phyloP scores from a whole-genome alignment of 768 basidiomycete species.

The Amanita pallidorosea region DNA sequence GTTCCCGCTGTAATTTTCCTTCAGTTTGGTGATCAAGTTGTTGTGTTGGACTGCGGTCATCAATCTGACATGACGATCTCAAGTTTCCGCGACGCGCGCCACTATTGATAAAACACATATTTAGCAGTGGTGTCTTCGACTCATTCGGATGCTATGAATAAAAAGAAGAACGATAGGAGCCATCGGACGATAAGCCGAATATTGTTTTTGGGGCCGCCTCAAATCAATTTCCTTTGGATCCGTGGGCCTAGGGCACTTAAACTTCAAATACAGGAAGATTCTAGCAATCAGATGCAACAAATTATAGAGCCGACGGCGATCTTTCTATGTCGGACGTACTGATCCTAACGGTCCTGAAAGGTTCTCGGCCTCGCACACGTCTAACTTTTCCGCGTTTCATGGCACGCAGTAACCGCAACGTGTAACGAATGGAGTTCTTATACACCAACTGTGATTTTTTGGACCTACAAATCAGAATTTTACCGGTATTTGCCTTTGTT shows the following conservation, averaged over 20 bases:
- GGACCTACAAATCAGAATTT: background rate
- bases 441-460: background rate
- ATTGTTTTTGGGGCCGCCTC: background rate
- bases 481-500: background rate
- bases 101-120: background rate
- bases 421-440: background rate
- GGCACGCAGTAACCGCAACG: background rate
- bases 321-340: background rate
- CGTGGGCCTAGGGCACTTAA: background rate
- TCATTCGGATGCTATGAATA: background rate
- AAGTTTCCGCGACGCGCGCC: background rate
- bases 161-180: background rate
- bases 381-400: background rate
- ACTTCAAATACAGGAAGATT: background rate
- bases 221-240: background rate
- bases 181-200: background rate
- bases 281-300: background rate
- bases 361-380: background rate
- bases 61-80: background rate
- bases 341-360: background rate
- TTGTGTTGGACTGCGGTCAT: background rate
- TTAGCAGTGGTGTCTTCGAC: background rate
- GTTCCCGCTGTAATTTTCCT: background rate
- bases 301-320: background rate
- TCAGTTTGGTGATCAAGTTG: background rate